Evolutionary conservation across 108 stramenopile species (phyloP).

Genomic region (Pinguiococcus pyrenoidosus): DNA sequence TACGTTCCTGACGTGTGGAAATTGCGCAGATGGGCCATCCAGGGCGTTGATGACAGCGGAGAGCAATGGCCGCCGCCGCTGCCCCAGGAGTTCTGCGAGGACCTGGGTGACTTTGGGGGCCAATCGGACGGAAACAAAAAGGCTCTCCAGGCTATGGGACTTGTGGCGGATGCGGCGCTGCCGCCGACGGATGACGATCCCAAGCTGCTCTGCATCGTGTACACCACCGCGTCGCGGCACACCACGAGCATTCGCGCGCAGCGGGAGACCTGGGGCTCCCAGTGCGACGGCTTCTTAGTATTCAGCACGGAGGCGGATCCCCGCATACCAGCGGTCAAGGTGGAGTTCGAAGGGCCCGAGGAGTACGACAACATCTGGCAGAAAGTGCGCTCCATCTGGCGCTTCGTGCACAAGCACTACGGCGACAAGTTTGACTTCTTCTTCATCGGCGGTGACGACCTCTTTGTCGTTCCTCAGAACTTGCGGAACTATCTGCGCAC

Average conservation of each 20-base stretch:
- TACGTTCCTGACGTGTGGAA: too few species aligned
- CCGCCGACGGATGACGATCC: too few species aligned
- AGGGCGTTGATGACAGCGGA: too few species aligned
- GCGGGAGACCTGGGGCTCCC: constrained; percentile 47
- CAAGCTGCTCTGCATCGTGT: constrained; percentile 54
- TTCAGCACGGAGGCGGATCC: constrained; percentile 60
- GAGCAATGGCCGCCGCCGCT: too few species aligned
- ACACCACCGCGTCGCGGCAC: constrained; percentile 50
- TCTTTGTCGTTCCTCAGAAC: constrained; percentile 73
- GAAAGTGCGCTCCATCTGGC: constrained; percentile 79
- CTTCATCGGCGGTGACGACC: constrained; percentile 78
- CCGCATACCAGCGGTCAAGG: constrained; percentile 43
- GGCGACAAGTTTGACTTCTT: constrained; percentile 70
- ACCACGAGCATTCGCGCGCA: constrained; percentile 7
- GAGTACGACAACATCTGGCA: constrained; percentile 97
- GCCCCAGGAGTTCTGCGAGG: too few species aligned
- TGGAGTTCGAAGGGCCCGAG: constrained; percentile 80
- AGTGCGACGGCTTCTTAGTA: constrained; percentile 92
- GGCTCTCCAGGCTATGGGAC: too few species aligned
- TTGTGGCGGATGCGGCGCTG: too few species aligned
- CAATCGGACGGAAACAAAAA: too few species aligned
- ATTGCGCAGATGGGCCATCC: too few species aligned
- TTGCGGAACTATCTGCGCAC: constrained; percentile 57
- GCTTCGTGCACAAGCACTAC: constrained; percentile 64
- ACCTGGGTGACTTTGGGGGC: too few species aligned